Conservation (phyloP, 2,329 filamentous ascomycete species). For the Basipetospora chlamydospora region DNA sequence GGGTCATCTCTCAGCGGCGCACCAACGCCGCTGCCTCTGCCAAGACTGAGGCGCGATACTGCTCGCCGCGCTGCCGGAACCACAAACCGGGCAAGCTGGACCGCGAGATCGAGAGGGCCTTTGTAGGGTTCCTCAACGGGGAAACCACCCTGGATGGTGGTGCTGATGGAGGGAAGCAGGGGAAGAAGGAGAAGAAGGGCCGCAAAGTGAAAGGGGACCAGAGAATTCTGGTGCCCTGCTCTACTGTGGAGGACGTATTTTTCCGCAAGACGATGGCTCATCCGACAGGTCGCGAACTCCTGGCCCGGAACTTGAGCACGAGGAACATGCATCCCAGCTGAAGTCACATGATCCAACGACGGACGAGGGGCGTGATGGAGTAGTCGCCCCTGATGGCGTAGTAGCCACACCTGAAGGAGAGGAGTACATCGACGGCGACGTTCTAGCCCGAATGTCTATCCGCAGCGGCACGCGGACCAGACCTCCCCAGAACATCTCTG, state of each 20-base stretch:
- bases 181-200: conserved; percentile 10
- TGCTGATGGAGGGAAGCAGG: conserved; percentile 6
- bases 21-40: conserved; percentile 14
- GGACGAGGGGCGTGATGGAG: conserved; percentile 1
- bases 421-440: conserved; percentile 28
- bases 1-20: conserved; percentile 30
- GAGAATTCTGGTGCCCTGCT: conserved; percentile 32
- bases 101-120: conserved; percentile 34
- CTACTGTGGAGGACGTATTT: conserved; percentile 32
- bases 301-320: conserved; percentile 28
- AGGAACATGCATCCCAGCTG: conserved; percentile 29
- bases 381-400: no score
- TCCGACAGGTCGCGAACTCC: conserved; percentile 17
- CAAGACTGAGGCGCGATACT: conserved; percentile 30
- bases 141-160: conserved; percentile 4
- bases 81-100: conserved; percentile 35
- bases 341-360: conserved; percentile 12
- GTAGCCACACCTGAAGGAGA: conserved; percentile 14
- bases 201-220: conserved; percentile 31
- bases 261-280: conserved; percentile 17
- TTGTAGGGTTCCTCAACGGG: conserved; percentile 21
- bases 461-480: conserved; percentile 22
- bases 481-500: conserved; percentile 23
- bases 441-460: conserved; percentile 18
- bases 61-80: conserved; percentile 37